phyloP scores from a whole-genome alignment of 176 grass and related monocot species.

The Oryza glaberrima region DNA sequence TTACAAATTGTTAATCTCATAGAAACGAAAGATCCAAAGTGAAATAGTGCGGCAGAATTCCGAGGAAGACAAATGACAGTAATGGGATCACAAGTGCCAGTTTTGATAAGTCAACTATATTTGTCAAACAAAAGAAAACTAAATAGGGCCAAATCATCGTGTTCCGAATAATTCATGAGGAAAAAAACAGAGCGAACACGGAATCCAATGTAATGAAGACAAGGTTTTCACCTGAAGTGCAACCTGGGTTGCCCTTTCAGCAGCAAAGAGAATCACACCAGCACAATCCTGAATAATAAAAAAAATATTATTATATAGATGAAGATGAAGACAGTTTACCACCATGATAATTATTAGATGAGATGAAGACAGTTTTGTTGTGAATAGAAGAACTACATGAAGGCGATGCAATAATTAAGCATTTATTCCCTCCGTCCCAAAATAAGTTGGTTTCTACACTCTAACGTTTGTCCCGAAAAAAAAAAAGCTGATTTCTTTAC shows the following conservation, averaged over 20 bases:
- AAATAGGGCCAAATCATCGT: neutral
- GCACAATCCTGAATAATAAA: constrained; percentile 75
- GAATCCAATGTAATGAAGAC: constrained; percentile 12
- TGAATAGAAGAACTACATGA: constrained; percentile 19
- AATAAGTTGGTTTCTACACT: too few relatives aligned
- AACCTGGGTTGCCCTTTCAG: constrained; percentile 96
- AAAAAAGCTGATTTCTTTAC: too few relatives aligned
- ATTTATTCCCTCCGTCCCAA: too few relatives aligned
- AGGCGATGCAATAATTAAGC: constrained; percentile 18
- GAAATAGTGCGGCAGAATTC: neutral
- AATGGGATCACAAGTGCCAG: neutral
- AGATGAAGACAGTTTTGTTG: constrained; percentile 32
- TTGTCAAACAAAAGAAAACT: neutral
- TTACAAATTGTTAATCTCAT: neutral
- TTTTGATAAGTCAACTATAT: constrained; percentile 11
- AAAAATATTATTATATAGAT: neutral
- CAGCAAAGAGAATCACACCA: constrained; percentile 88
- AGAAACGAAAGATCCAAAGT: neutral
- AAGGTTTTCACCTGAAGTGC: constrained; percentile 76
- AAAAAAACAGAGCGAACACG: neutral
- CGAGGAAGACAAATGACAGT: neutral
- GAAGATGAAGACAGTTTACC: constrained; percentile 33
- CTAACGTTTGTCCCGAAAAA: too few relatives aligned
- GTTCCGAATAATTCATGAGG: neutral
- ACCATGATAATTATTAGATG: neutral